phyloP scores from a whole-genome alignment of 208 protist species.

The Balamuthia mandrillaris region DNA sequence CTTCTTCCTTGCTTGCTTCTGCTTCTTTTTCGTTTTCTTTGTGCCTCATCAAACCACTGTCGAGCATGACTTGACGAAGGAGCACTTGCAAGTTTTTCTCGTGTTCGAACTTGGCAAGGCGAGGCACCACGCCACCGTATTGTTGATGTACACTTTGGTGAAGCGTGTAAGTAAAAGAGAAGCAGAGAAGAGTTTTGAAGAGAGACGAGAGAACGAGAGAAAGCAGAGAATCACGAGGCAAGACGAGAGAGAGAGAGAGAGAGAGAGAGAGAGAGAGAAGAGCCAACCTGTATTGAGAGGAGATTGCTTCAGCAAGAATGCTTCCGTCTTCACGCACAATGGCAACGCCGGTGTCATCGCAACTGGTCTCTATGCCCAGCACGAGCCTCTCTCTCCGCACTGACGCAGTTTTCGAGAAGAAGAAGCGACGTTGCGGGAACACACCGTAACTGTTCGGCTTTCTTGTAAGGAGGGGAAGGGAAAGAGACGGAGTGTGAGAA shows the following conservation, averaged over 20 bases:
- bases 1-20: neutral
- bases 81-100: neutral
- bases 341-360: neutral
- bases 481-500: too few relatives aligned
- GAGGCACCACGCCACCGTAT: neutral
- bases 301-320: neutral
- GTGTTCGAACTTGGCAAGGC: neutral
- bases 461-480: too few relatives aligned
- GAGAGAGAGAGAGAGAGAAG: too few relatives aligned
- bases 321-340: neutral
- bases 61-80: neutral
- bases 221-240: too few relatives aligned
- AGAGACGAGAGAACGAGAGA: too few relatives aligned
- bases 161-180: too few relatives aligned
- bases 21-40: neutral
- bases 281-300: too few relatives aligned
- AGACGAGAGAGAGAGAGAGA: too few relatives aligned
- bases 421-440: too few relatives aligned
- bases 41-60: neutral
- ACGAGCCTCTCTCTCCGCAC: neutral
- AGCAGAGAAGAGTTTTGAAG: too few relatives aligned
- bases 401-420: too few relatives aligned
- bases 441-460: too few relatives aligned
- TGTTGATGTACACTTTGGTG: neutral
- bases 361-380: neutral